Percentiles rank a stretch among this genome's conserved stretches.
These are phyloP conservation scores for Nannochloropsis gaditana DNA, from an alignment of 108 stramenopile genomes.

Conservation along the genomic window DNA sequence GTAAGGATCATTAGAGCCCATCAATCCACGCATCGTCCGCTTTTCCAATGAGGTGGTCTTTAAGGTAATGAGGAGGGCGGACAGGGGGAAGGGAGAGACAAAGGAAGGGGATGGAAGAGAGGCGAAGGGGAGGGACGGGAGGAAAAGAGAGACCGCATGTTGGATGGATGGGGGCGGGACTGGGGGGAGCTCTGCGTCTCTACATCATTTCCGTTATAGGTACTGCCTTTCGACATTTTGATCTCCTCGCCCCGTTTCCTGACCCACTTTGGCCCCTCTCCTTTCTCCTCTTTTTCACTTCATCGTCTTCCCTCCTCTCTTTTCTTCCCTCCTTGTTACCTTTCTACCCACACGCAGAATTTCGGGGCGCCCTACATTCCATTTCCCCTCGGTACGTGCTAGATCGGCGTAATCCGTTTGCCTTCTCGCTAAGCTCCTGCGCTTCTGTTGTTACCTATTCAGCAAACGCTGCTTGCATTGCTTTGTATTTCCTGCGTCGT, in stretches of 20 bases:
- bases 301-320: neutral
- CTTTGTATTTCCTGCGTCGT: too few relatives aligned
- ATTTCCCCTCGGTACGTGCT: too few relatives aligned
- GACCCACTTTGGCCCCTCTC: too few relatives aligned
- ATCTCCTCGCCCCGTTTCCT: too few relatives aligned
- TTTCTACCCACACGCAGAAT: neutral
- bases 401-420: too few relatives aligned
- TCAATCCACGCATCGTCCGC: neutral
- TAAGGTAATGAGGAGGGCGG: neutral
- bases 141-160: neutral
- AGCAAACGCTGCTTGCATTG: too few relatives aligned
- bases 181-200: too few relatives aligned
- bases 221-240: too few relatives aligned
- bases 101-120: too few relatives aligned
- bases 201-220: too few relatives aligned
- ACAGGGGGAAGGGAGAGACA: neutral
- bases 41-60: neutral
- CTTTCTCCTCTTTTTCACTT: neutral
- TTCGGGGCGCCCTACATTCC: neutral
- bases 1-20: neutral
- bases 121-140: neutral
- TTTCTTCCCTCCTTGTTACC: neutral
- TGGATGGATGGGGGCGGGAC: neutral
- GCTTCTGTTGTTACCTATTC: too few relatives aligned
- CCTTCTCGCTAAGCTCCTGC: too few relatives aligned